Conservation (phyloP, 2,329 filamentous ascomycete genomes). For the Microdochium trichocladiopsis region DNA sequence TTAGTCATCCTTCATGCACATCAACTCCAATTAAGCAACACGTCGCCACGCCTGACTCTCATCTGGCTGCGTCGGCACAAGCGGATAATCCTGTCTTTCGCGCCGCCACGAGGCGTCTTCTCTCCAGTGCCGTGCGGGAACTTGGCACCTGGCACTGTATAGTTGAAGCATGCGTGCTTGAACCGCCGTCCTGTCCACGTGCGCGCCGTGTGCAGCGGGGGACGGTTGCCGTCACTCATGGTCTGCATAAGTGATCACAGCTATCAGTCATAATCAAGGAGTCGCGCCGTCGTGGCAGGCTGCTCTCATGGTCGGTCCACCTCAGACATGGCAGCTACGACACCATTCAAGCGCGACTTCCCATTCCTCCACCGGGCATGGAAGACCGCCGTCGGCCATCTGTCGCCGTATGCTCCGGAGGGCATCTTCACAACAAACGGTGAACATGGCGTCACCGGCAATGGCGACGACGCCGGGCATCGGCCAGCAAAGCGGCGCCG, state of each 20-base stretch:
- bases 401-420: slow-evolving; percentile 34
- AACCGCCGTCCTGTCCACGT: neutral
- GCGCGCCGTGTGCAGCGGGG: neutral
- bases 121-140: too few relatives aligned
- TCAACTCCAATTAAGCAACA: neutral
- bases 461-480: slow-evolving; percentile 23
- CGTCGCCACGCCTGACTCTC: neutral
- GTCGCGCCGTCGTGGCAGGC: slow-evolving; percentile 17
- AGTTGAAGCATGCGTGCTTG: neutral
- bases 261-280: slow-evolving; percentile 9
- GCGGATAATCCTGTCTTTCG: neutral
- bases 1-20: neutral
- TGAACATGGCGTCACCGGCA: slow-evolving; percentile 22
- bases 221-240: neutral
- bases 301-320: slow-evolving; percentile 22
- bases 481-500: slow-evolving; percentile 45
- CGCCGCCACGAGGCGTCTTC: too few relatives aligned
- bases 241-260: neutral
- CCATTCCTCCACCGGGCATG: slow-evolving; percentile 50
- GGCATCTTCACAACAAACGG: slow-evolving; percentile 30
- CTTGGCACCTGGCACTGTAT: too few relatives aligned
- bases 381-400: slow-evolving; percentile 37
- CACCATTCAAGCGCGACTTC: slow-evolving; percentile 37
- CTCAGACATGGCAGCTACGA: slow-evolving; percentile 39
- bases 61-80: neutral